Conservation (phyloP, 1,139 yeast species). For the Yamadazyma aaseri region DNA sequence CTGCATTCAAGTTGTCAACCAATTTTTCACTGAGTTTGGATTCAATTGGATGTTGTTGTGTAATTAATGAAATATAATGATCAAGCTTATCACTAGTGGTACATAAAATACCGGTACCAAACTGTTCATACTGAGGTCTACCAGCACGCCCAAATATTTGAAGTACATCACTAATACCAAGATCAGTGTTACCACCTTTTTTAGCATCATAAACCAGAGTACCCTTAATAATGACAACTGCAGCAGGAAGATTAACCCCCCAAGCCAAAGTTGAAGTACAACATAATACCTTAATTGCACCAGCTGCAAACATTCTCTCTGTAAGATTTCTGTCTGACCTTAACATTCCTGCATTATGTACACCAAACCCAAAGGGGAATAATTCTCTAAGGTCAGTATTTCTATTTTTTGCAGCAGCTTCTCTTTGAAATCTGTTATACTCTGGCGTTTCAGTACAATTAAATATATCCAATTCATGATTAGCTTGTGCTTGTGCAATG, state of each 20-base stretch:
- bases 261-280: conserved; percentile 98
- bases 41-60: conserved; percentile 97
- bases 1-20: conserved; percentile 93
- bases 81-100: conserved; percentile 81
- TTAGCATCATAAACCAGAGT: conserved; percentile 95
- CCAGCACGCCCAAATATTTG: conserved; percentile 99
- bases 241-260: conserved; percentile 99
- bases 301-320: conserved; percentile 81
- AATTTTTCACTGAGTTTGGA: conserved; percentile 74
- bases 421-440: conserved; percentile 54
- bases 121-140: conserved; percentile 92
- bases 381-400: conserved; percentile 81
- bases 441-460: conserved; percentile 55
- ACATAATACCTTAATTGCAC: conserved; percentile 85
- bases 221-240: conserved; percentile 94
- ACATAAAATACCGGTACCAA: conserved; percentile 89
- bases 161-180: conserved; percentile 94
- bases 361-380: conserved; percentile 81
- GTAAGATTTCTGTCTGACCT: conserved; percentile 87
- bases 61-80: conserved; percentile 79
- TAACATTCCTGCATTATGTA: conserved; percentile 97
- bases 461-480: conserved; percentile 56
- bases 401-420: conserved; percentile 64
- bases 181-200: conserved; percentile 89
- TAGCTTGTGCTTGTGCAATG: conserved; percentile 64